These are phyloP conservation scores for Cercophora samala DNA, from an alignment of 495 filamentous ascomycete species.

Conservation along the genomic window DNA sequence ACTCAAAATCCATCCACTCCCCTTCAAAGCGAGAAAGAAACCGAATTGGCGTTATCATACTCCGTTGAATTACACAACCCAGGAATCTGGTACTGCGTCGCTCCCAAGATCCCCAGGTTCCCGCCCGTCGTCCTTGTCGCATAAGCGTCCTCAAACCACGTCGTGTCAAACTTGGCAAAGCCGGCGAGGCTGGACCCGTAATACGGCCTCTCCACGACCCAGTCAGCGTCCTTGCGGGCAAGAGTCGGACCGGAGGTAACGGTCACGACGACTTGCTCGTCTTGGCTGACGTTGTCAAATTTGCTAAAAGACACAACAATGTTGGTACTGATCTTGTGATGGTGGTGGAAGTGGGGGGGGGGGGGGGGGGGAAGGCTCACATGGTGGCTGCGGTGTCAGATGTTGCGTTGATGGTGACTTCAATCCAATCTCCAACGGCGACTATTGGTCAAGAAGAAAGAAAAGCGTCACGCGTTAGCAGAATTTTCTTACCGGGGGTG, in stretches of 20 bases:
- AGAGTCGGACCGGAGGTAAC: conserved; percentile 21
- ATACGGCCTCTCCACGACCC: conserved; percentile 31
- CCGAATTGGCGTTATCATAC: conserved; percentile 18
- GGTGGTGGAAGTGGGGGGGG: background rate
- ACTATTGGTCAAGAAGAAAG: conserved; percentile 12
- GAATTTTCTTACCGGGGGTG: background rate
- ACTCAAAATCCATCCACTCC: too few species aligned
- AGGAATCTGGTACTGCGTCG: conserved; percentile 31
- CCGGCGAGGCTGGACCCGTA: conserved; percentile 24
- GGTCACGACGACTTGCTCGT: conserved; percentile 17
- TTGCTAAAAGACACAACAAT: background rate
- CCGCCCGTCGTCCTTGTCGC: conserved; percentile 11
- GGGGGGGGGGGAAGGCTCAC: conserved; percentile 15
- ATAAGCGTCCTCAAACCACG: conserved; percentile 32
- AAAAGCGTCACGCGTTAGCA: background rate
- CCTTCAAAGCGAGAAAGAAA: conserved; percentile 22
- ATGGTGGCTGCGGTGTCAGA: conserved; percentile 25
- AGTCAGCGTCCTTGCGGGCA: conserved; percentile 30
- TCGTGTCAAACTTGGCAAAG: conserved; percentile 29
- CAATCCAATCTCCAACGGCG: conserved; percentile 29
- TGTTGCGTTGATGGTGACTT: conserved; percentile 30
- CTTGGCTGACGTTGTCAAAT: conserved; percentile 25
- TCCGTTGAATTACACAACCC: conserved; percentile 21
- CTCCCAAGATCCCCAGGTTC: conserved; percentile 25
- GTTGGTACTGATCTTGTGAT: background rate